Conservation (phyloP, 2,329 filamentous ascomycete species). For the Aspergillus glaucus region DNA sequence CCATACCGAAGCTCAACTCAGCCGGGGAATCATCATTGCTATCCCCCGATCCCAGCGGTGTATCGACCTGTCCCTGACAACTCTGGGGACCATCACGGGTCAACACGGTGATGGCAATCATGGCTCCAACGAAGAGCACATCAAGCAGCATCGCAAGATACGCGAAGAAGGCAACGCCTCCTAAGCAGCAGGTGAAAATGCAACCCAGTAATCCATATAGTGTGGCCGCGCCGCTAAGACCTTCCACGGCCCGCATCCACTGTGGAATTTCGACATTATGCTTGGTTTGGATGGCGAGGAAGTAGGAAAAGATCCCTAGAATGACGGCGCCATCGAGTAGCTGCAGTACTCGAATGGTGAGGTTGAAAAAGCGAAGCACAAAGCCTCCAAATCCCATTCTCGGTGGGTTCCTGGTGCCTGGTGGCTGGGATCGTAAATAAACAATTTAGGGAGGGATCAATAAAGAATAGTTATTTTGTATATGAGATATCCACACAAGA, state of each 20-base stretch:
- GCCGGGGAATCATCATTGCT: slow-evolving; percentile 43
- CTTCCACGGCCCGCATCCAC: slow-evolving; percentile 67
- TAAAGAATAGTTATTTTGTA: no score
- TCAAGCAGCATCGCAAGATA: slow-evolving; percentile 70
- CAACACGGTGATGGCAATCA: slow-evolving; percentile 74
- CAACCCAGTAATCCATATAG: slow-evolving; percentile 70
- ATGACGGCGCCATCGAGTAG: slow-evolving; percentile 68
- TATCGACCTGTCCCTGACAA: slow-evolving; percentile 61
- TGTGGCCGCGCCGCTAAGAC: slow-evolving; percentile 67
- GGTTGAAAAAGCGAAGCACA: slow-evolving; percentile 63
- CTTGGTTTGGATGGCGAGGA: slow-evolving; percentile 65
- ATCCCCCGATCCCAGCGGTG: slow-evolving; percentile 61
- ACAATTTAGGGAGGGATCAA: no score
- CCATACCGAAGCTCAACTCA: slow-evolving; percentile 49
- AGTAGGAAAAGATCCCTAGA: slow-evolving; percentile 77
- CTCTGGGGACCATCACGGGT: slow-evolving; percentile 62
- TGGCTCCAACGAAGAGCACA: slow-evolving; percentile 65
- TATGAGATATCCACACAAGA: no score
- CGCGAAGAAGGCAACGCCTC: slow-evolving; percentile 66
- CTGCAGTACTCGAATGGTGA: slow-evolving; percentile 66
- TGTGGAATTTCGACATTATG: slow-evolving; percentile 58
- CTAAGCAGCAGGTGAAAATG: slow-evolving; percentile 70
- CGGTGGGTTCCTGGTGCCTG: slow-evolving; percentile 4
- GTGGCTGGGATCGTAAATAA: not conserved
- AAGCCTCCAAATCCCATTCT: slow-evolving; percentile 56